Conservation (phyloP, 1,284 basidiomycete species). For the Fomitopsis pinicola region DNA sequence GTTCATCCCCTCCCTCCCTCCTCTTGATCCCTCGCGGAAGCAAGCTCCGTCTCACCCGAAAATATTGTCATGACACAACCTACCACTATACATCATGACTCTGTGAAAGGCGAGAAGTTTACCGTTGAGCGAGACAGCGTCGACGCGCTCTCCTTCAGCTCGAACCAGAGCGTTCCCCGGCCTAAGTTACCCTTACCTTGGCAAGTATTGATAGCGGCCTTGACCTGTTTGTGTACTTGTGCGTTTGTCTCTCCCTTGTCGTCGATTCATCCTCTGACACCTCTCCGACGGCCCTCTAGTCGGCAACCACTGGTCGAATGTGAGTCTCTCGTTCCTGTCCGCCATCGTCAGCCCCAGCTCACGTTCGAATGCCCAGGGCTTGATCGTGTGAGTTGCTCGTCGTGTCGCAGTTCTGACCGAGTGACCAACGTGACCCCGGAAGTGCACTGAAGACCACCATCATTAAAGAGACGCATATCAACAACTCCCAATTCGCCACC, state of each 20-base stretch:
- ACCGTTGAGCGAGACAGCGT: conserved; percentile 5
- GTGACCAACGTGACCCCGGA: neutral
- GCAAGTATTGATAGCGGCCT: conserved; percentile 26
- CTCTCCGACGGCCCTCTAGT: conserved; percentile 23
- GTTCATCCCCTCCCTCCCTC: conserved; percentile 11
- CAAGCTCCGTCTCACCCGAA: neutral
- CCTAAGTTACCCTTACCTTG: conserved; percentile 22
- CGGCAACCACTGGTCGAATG: conserved; percentile 45
- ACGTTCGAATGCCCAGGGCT: conserved; percentile 21
- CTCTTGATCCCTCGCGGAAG: neutral
- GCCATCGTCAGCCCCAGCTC: neutral
- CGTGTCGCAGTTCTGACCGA: conserved; percentile 3
- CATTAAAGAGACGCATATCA: conserved; percentile 38
- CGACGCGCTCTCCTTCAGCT: conserved; percentile 11
- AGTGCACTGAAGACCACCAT: conserved; percentile 42
- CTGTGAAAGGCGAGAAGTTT: conserved; percentile 18
- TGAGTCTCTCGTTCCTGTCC: conserved; percentile 14
- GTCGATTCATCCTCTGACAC: neutral
- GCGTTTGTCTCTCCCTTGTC: conserved; percentile 6
- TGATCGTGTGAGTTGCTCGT: conserved; percentile 31
- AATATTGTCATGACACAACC: neutral
- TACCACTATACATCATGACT: neutral
- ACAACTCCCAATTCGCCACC: conserved; percentile 43
- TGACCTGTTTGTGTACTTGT: conserved; percentile 31
- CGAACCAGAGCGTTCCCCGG: neutral